Conservation (phyloP, 208 protist species). For the Lotmaria passim region DNA sequence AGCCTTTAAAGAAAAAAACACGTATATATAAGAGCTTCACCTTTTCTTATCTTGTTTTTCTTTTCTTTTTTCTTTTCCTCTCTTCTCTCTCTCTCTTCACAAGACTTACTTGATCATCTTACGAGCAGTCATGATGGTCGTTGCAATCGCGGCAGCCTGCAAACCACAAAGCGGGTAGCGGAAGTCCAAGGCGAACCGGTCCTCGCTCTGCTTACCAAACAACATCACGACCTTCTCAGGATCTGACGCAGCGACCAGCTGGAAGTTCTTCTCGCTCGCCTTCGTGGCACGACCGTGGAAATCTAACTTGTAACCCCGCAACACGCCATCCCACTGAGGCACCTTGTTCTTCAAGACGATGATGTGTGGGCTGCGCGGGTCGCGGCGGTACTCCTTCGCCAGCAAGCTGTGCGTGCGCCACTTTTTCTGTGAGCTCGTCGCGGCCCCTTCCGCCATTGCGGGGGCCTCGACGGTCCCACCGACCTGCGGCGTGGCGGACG, state of each 20-base stretch:
- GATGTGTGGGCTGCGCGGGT: slow-evolving; percentile 38
- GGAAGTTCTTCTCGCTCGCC: slow-evolving; percentile 56
- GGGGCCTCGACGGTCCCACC: no score
- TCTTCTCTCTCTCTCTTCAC: neutral
- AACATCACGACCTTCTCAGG: slow-evolving; percentile 56
- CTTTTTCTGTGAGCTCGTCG: slow-evolving; percentile 20
- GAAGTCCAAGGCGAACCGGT: slow-evolving; percentile 46
- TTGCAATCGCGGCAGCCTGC: slow-evolving; percentile 44
- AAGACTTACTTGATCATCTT: slow-evolving; percentile 11
- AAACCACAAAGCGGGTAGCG: slow-evolving; percentile 48
- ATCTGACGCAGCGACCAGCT: slow-evolving; percentile 37
- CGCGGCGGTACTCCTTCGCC: slow-evolving; percentile 27
- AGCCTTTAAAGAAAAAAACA: neutral
- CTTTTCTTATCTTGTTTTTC: neutral
- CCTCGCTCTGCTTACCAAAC: slow-evolving; percentile 44
- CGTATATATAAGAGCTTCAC: neutral
- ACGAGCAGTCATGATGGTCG: slow-evolving; percentile 37
- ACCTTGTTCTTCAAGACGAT: slow-evolving; percentile 47
- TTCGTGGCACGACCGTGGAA: slow-evolving; percentile 47
- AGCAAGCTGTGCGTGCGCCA: slow-evolving; percentile 30
- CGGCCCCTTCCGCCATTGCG: neutral
- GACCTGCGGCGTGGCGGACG: no score
- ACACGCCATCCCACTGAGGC: slow-evolving; percentile 43
- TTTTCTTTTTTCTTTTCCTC: neutral
- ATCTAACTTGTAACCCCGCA: slow-evolving; percentile 50